These are phyloP conservation scores for Sporisorium iseilematis-ciliati DNA, from an alignment of 1,284 basidiomycete species.

Conservation along the genomic window DNA sequence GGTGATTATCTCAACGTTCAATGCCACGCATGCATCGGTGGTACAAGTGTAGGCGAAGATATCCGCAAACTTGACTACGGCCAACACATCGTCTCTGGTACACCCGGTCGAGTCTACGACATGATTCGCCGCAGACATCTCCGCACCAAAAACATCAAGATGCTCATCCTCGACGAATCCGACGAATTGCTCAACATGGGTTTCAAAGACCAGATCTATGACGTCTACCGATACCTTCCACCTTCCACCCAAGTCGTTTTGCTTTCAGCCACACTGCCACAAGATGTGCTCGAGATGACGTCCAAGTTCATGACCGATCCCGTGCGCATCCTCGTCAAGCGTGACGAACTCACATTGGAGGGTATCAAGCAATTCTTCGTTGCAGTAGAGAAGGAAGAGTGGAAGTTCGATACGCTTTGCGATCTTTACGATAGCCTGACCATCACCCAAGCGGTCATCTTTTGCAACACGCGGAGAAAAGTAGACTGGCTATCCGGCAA, in stretches of 20 bases:
- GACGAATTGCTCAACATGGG: slow-evolving; percentile 98
- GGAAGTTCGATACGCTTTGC: slow-evolving; percentile 99
- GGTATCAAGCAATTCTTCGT: slow-evolving; percentile 99
- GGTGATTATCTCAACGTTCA: slow-evolving; percentile 99
- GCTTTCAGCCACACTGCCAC: slow-evolving; percentile 93
- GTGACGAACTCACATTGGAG: slow-evolving; percentile 98
- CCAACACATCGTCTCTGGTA: slow-evolving; percentile 96
- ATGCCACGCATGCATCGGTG: slow-evolving; percentile 98
- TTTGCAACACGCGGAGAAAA: slow-evolving; percentile 99
- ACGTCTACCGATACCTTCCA: slow-evolving; percentile 97
- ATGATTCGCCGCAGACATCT: slow-evolving; percentile 97
- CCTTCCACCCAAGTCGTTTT: slow-evolving; percentile 98
- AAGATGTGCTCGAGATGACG: slow-evolving; percentile 99
- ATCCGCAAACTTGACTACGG: slow-evolving; percentile 98
- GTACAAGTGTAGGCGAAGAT: slow-evolving; percentile 96
- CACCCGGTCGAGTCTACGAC: slow-evolving; percentile 98
- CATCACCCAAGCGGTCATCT: slow-evolving; percentile 99
- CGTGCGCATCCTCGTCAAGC: slow-evolving; percentile 97
- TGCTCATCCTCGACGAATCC: slow-evolving; percentile 97
- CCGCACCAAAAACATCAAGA: slow-evolving; percentile 98
- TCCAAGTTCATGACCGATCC: slow-evolving; percentile 99
- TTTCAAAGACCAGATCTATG: slow-evolving; percentile 99
- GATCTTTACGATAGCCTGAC: slow-evolving; percentile 97
- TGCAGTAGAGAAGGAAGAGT: slow-evolving; percentile 99
- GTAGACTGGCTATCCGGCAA: slow-evolving; percentile 99